Percentiles rank a stretch among this genome's conserved stretches.
Conservation (phyloP, 495 filamentous ascomycete species). For the Aspergillus cavernicola region DNA sequence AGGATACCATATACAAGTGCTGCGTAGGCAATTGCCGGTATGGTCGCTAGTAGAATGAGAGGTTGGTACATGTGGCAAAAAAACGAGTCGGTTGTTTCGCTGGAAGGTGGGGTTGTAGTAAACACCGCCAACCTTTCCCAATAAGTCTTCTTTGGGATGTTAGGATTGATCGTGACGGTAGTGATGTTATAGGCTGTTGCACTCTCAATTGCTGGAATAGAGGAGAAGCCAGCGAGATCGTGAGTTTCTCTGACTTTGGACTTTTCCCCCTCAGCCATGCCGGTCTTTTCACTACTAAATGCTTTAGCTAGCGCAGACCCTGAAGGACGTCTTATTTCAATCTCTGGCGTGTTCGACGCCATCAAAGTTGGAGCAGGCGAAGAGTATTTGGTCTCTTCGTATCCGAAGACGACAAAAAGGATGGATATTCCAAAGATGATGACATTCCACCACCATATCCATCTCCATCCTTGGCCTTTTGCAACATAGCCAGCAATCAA, state of each 20-base stretch:
- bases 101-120: background rate
- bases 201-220: background rate
- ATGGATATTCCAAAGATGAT: conserved; percentile 42
- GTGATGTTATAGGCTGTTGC: background rate
- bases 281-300: too few species aligned
- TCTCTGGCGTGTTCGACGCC: too few species aligned
- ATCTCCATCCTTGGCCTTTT: conserved; percentile 44
- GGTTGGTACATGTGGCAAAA: background rate
- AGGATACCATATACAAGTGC: conserved; percentile 27
- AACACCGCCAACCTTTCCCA: background rate
- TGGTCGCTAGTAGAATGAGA: background rate
- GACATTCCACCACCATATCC: conserved; percentile 51
- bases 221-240: background rate
- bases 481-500: conserved; percentile 44
- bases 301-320: too few species aligned
- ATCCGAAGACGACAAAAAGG: conserved; percentile 34
- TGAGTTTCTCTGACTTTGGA: too few species aligned
- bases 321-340: too few species aligned
- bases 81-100: background rate
- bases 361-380: background rate
- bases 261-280: too few species aligned
- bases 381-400: conserved; percentile 41
- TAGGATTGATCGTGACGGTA: background rate
- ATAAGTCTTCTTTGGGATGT: background rate
- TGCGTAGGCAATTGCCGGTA: conserved; percentile 29